Evolutionary conservation across 164 flowering plant species (phyloP).

Genomic region (Cinnamomum chago): DNA sequence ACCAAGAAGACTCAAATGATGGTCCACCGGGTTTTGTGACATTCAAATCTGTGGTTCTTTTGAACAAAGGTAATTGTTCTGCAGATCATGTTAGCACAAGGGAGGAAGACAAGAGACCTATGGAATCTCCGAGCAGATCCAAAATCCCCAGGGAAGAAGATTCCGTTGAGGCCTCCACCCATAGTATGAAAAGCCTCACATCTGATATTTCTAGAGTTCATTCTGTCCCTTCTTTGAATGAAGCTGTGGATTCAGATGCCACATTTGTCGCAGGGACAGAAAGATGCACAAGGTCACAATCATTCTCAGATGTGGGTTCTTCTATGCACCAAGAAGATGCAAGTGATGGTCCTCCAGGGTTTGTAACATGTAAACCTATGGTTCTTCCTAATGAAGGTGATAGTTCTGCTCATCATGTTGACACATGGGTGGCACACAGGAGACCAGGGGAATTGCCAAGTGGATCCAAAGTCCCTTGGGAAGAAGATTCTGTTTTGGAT

Average conservation of each 20-base stretch:
- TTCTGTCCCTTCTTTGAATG: conserved; percentile 25
- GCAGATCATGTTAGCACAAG: conserved; percentile 25
- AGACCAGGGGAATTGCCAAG: conserved; percentile 44
- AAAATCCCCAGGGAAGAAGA: conserved; percentile 21
- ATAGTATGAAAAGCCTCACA: conserved; percentile 13
- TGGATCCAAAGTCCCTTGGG: not conserved
- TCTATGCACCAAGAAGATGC: conserved; percentile 30
- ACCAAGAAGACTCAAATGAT: conserved; percentile 21
- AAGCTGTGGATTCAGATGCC: conserved; percentile 23
- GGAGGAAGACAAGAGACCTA: conserved; percentile 48
- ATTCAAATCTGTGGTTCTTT: conserved; percentile 25
- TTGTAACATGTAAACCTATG: conserved; percentile 34
- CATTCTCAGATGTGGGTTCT: conserved; percentile 35
- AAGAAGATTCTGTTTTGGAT: conserved; percentile 23
- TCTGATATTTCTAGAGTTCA: conserved; percentile 28
- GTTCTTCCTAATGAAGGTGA: conserved; percentile 53
- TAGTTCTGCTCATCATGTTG: conserved; percentile 36
- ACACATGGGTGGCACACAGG: conserved; percentile 33
- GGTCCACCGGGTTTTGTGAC: too few relatives aligned
- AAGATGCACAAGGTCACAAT: conserved; percentile 26
- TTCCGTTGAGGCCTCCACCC: conserved; percentile 20
- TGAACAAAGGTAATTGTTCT: conserved; percentile 59
- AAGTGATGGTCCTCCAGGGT: conserved; percentile 29
- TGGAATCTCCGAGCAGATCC: conserved; percentile 41
- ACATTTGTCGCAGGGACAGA: conserved; percentile 21